phyloP scores from a whole-genome alignment of 345 rosid genomes.

The Lepidium aucheri region DNA sequence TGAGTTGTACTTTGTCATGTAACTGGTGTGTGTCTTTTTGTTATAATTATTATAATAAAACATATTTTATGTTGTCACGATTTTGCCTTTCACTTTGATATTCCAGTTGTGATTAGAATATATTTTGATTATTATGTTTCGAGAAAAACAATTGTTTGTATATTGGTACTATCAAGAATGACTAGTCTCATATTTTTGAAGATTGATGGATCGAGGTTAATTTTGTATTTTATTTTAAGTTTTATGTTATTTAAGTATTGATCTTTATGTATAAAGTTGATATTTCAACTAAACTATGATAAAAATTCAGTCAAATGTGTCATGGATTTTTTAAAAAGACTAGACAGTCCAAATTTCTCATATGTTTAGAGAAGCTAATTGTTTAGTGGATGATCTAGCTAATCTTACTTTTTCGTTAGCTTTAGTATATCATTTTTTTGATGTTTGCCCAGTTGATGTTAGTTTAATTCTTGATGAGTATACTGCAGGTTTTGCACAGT shows the following conservation, averaged over 20 bases:
- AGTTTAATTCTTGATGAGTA: no score
- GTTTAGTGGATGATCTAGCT: no score
- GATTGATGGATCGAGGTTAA: no score
- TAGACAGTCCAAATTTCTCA: no score
- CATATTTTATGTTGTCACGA: slow-evolving; percentile 10
- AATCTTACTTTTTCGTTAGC: no score
- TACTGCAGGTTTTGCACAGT: no score
- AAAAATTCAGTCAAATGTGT: no score
- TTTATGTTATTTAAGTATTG: background rate
- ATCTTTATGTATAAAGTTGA: background rate
- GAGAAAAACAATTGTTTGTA: background rate
- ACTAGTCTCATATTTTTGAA: background rate
- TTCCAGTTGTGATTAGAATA: background rate
- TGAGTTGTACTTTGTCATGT: slow-evolving; percentile 24
- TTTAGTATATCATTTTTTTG: no score
- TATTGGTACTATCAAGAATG: background rate
- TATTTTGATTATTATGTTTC: background rate
- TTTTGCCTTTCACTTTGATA: slow-evolving; percentile 3
- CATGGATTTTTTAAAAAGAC: no score
- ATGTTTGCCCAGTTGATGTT: no score
- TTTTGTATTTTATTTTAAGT: no score
- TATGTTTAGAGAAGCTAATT: no score
- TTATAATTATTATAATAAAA: background rate
- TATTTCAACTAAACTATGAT: background rate
- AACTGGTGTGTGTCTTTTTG: slow-evolving; percentile 10